Evolutionary conservation across 176 grass and related monocot genomes (phyloP).

Genomic region (Urochloa ruziziensis): DNA sequence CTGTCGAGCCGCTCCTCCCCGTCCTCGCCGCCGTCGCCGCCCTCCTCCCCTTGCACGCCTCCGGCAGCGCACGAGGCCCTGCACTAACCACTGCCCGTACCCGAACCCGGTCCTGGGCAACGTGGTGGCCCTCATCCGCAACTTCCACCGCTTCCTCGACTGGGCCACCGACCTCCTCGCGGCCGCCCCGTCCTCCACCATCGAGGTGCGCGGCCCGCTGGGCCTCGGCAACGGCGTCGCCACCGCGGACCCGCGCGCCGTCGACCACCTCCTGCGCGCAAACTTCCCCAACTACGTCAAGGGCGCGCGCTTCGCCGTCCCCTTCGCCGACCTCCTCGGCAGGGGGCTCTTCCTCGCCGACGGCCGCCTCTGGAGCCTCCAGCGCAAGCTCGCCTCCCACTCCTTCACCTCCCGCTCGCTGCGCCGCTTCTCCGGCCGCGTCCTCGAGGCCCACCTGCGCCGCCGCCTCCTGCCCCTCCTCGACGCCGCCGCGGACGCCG

Average conservation of each 20-base stretch:
- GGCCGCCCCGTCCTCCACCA: constrained; percentile 48
- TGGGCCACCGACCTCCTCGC: constrained; percentile 61
- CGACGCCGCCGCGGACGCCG: constrained; percentile 26
- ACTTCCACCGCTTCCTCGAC: constrained; percentile 77
- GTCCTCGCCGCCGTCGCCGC: not conserved
- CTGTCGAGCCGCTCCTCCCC: not conserved
- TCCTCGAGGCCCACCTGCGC: constrained; percentile 36
- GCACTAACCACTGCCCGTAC: constrained; percentile 57
- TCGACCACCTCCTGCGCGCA: constrained; percentile 55
- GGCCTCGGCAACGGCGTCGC: constrained; percentile 55
- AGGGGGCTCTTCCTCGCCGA: constrained; percentile 49
- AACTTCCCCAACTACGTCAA: constrained; percentile 66
- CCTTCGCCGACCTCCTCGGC: constrained; percentile 60
- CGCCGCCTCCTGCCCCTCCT: constrained; percentile 48
- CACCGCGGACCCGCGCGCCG: constrained; percentile 48
- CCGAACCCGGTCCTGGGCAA: constrained; percentile 60
- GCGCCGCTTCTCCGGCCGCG: constrained; percentile 36
- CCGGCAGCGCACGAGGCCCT: not conserved
- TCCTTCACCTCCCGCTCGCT: constrained; percentile 57
- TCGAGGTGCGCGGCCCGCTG: constrained; percentile 47
- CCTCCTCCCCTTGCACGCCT: constrained; percentile 10
- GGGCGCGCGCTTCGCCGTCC: constrained; percentile 42
- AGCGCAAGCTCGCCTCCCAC: constrained; percentile 64
- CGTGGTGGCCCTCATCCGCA: constrained; percentile 45
- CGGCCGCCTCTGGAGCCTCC: constrained; percentile 55